Conservation (phyloP, 495 filamentous ascomycete species). For the Penicillium arizonense region DNA sequence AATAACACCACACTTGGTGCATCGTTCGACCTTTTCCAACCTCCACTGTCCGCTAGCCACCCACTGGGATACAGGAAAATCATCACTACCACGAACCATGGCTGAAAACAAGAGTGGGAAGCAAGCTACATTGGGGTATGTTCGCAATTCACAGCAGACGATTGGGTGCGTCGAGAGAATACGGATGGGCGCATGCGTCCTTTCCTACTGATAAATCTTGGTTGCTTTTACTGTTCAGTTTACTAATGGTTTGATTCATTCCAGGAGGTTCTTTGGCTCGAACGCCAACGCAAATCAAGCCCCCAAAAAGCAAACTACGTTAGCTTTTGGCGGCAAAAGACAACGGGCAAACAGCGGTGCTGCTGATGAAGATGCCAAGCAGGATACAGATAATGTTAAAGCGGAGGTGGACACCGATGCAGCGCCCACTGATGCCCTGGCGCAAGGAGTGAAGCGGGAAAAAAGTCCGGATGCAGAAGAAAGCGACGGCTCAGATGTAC, state of each 20-base stretch:
- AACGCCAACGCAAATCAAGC: constrained; percentile 37
- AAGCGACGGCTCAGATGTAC: constrained; percentile 50
- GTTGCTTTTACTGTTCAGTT: neutral
- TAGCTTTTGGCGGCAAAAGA: constrained; percentile 56
- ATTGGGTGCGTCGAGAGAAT: constrained; percentile 66
- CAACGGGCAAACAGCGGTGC: constrained; percentile 25
- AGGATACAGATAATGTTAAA: constrained; percentile 41
- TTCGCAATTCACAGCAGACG: constrained; percentile 73
- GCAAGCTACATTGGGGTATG: constrained; percentile 94
- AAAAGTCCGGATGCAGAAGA: constrained; percentile 38
- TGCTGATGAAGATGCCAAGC: constrained; percentile 19
- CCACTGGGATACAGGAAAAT: neutral
- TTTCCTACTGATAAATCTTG: neutral
- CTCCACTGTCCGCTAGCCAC: too few species aligned
- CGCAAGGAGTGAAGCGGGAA: constrained; percentile 35
- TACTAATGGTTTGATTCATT: constrained; percentile 1
- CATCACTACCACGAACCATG: constrained; percentile 22
- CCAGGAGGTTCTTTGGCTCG: constrained; percentile 46
- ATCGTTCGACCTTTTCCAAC: neutral
- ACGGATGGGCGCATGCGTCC: neutral
- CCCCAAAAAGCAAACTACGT: constrained; percentile 69
- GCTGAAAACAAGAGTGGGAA: constrained; percentile 51
- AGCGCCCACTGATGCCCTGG: neutral
- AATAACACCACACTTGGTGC: neutral
- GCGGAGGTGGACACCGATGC: constrained; percentile 26